Base-by-base conservation (phyloP, 2,329 filamentous ascomycete species). In the Tolypocladium album region DNA sequence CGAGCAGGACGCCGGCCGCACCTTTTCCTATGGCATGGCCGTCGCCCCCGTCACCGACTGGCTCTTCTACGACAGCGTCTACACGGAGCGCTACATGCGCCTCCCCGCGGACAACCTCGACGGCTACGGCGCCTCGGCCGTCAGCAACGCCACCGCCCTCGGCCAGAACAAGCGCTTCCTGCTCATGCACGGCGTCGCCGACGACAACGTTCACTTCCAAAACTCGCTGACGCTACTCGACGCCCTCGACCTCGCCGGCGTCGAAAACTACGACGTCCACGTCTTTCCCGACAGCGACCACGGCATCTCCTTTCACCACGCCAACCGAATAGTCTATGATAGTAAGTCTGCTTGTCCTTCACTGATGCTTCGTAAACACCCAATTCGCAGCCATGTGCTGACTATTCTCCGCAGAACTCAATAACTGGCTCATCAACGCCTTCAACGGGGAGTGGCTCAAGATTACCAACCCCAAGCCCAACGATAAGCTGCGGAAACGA, bases 31-130 rank as follows among this genome's bases (percentile, higher is more conserved):
- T 72, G 95, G 94, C 66, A 96, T 99, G 89, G 92, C 95, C 8
- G 95, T 99, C 58, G 94, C 94, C 1, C 94, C 94, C 22, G 94
- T 99, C n/a, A 97, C 93, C 0, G 92, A 99, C 74, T 99, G 94
- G 94, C 83, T 89, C 60, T 96, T 89, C 75, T 99, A 99, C 75
- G 90, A 97, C 75, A 90, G 86, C 61, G 87, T 97, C 68, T 97
- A 97, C 77, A 95, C 92, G 0, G 92, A 97, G 75, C 86, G 94
- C 42, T 99, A 97, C 76, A 99, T 99, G 95, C 88, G 92, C 70
- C 96, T 88, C 1, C 94, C 94, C 1, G 87, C 95, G 70, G 80
- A 89, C 69, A 99, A 99, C 70, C 74, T 77, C 0, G 76, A 70
- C 0, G 94, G 94, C 15, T 99, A 97, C 76, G 80, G 86, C 50